A percentile compares a stretch with the other conserved stretches of the same genome.
These are phyloP conservation scores for Pestalotiopsis sp. DNA, from an alignment of 2,329 filamentous ascomycete species.

Conservation along the genomic window DNA sequence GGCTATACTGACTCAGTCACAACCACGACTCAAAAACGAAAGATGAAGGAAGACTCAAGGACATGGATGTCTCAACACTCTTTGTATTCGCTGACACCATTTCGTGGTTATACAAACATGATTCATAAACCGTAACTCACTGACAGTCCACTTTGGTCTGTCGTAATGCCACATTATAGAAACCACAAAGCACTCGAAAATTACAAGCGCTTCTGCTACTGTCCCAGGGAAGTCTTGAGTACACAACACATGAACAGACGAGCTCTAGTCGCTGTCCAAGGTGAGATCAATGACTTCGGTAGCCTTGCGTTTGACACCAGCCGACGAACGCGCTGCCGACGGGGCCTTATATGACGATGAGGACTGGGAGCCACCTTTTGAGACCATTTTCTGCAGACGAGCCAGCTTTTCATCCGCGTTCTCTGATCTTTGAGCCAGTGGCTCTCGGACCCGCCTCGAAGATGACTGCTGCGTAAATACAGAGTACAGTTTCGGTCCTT, in stretches of 20 bases:
- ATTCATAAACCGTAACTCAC: not conserved
- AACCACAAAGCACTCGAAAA: not conserved
- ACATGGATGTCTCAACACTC: too few relatives aligned
- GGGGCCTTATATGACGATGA: not conserved
- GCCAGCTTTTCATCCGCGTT: not conserved
- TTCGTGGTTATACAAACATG: not conserved
- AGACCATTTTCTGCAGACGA: not conserved
- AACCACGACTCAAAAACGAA: not conserved
- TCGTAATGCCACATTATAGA: not conserved
- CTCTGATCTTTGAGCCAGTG: not conserved
- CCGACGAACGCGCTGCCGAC: not conserved
- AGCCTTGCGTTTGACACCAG: constrained; percentile 20
- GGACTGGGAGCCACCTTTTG: not conserved
- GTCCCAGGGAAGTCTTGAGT: not conserved
- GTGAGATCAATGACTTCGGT: constrained; percentile 25
- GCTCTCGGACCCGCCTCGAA: not conserved
- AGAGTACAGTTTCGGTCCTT: too few relatives aligned
- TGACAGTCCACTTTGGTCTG: not conserved
- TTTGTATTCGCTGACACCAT: too few relatives aligned
- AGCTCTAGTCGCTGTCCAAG: constrained; percentile 12
- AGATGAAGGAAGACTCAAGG: not conserved
- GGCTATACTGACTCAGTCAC: too few relatives aligned
- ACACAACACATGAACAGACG: not conserved
- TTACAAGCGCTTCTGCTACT: not conserved
- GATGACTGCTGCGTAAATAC: too few relatives aligned